A percentile compares a stretch with the other conserved stretches of the same genome.
These are phyloP conservation scores for Claviceps sp. DNA, from an alignment of 2,329 filamentous ascomycete species.

Conservation along the genomic window DNA sequence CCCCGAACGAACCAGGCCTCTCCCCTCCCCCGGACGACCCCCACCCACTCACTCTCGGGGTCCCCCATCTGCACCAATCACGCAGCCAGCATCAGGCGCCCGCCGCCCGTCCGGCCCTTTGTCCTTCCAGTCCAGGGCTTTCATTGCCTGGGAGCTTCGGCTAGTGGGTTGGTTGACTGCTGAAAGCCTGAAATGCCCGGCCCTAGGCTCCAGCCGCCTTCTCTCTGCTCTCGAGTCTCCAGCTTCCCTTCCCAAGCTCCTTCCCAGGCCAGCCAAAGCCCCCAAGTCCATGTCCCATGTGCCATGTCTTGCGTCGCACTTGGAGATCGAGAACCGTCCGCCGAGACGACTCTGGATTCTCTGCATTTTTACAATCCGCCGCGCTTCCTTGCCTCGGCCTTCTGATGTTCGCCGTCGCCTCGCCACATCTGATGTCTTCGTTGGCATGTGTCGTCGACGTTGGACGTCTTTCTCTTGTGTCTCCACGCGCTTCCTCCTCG, in stretches of 20 bases:
- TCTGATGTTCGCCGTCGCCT: background rate
- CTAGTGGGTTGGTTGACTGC: background rate
- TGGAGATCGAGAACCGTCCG: background rate
- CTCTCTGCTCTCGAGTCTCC: background rate
- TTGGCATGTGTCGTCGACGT: background rate
- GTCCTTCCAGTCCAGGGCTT: no score
- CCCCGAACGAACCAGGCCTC: background rate
- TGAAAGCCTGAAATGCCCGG: background rate
- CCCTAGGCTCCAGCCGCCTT: background rate
- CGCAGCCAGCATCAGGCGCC: background rate
- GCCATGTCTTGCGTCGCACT: background rate
- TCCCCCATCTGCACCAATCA: background rate
- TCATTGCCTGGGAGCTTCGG: background rate
- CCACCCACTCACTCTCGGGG: background rate
- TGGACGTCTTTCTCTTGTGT: slow-evolving; percentile 2
- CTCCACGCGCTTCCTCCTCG: slow-evolving; percentile 7
- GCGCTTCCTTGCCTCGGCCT: background rate
- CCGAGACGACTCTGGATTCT: background rate
- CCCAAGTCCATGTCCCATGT: no score
- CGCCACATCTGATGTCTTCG: background rate
- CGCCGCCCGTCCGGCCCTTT: background rate
- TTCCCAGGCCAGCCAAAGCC: background rate
- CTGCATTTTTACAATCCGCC: background rate
- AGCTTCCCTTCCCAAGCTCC: background rate
- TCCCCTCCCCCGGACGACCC: background rate